phyloP scores from a whole-genome alignment of 2,329 filamentous ascomycete species.

The Teratosphaeria gauchensis region DNA sequence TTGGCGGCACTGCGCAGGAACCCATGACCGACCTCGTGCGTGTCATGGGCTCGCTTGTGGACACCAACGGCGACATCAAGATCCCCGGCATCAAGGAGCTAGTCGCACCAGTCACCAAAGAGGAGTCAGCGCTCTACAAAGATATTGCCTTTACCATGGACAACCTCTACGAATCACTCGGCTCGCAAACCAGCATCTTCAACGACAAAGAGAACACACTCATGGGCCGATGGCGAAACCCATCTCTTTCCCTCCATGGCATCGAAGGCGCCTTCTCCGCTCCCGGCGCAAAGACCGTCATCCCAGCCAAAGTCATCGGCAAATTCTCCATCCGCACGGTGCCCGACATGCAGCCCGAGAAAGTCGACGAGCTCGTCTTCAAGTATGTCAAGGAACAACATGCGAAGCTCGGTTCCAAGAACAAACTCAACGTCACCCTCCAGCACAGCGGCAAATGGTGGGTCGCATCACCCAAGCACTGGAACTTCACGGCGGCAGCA shows the following conservation, averaged over 20 bases:
- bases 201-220: slow-evolving; percentile 83
- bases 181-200: slow-evolving; percentile 78
- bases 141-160: slow-evolving; percentile 93
- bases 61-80: slow-evolving; percentile 82
- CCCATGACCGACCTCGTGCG: slow-evolving; percentile 94
- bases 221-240: slow-evolving; percentile 93
- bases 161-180: slow-evolving; percentile 82
- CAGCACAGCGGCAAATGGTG: slow-evolving; percentile 97
- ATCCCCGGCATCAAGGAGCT: slow-evolving; percentile 92
- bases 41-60: slow-evolving; percentile 74
- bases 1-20: slow-evolving; percentile 91
- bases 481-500: slow-evolving; percentile 91
- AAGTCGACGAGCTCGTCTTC: slow-evolving; percentile 77
- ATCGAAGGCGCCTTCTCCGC: slow-evolving; percentile 91
- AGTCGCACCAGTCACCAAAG: slow-evolving; percentile 75
- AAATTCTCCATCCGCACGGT: slow-evolving; percentile 99
- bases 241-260: slow-evolving; percentile 87
- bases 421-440: slow-evolving; percentile 69
- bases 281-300: slow-evolving; percentile 94
- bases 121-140: slow-evolving; percentile 81
- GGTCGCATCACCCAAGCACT: slow-evolving; percentile 95
- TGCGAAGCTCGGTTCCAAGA: slow-evolving; percentile 82
- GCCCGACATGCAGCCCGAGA: slow-evolving; percentile 89
- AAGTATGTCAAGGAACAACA: slow-evolving; percentile 77
- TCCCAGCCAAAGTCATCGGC: slow-evolving; percentile 92